Evolutionary conservation across 257 asterid genomes (phyloP), one percentile per base, ranked within the genome.

Genomic region (Scutellaria baicalensis): DNA sequence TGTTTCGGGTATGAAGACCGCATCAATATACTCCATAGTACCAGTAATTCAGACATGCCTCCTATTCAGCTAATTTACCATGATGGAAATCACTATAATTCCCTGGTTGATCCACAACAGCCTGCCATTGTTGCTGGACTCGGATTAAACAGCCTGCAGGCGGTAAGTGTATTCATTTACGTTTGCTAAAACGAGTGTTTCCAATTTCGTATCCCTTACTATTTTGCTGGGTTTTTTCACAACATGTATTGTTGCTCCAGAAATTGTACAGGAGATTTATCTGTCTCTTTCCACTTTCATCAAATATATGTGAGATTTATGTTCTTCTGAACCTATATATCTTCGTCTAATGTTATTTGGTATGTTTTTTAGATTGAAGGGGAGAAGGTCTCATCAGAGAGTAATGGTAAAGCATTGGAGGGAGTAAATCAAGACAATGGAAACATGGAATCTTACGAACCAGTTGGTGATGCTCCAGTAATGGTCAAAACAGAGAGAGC

Each of bases 1-100:
- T 38, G 1, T 52, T 20, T 75, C 16, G 63, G 67, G 75, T 50
- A 61, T 63, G 44, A 81, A 94, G 99, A 94, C 64, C 99, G 98
- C 43, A 91, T 91, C 77, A 94, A 94, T 76, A 91, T 69, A 68
- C 89, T 94, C 82, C 99, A 94, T 61, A 92, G 98, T 78, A 92
- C 86, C 89, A 89, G 91, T 67, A 76, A 74, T 55, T 91, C 99
- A 0, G 96, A 94, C 65, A 83, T 81, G 0, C 98, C 99, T 71
- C 98, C 98, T 6, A 81, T 94, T 43, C 88, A 94, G 62, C 88
- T 94, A 51, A 91, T 98, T 83, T 94, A 67, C 86, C 99, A 91
- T 83, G 97, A 84, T 69, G 89, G 97, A 42, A 94, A 94, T 82
- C 99, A 94, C 80, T 94, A 94, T 64, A 91, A 94, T 85, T 94